Evolutionary conservation across 257 asterid species (phyloP).

Genomic region (Ballota nigra): DNA sequence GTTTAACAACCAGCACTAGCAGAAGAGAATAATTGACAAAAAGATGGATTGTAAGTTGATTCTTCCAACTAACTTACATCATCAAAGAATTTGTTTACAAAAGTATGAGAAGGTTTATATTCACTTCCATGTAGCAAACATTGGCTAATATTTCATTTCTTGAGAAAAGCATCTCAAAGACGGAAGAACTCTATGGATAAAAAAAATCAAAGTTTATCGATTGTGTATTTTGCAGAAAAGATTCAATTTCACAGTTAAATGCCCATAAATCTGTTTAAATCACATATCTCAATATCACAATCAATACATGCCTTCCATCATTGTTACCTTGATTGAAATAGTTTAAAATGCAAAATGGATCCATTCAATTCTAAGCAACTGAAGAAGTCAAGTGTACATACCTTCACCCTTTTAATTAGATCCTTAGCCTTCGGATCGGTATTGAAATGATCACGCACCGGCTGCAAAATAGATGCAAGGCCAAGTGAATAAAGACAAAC

Average conservation of each 20-base stretch:
- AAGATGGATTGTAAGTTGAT: neutral
- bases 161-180: neutral
- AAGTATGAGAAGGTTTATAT: neutral
- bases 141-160: neutral
- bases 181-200: neutral
- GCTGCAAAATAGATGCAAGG: conserved; percentile 42
- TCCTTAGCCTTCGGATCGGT: conserved; percentile 64
- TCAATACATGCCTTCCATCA: neutral
- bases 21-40: neutral
- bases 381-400: conserved; percentile 24
- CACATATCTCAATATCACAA: neutral
- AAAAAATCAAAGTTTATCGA: neutral
- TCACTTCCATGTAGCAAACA: neutral
- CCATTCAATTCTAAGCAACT: neutral
- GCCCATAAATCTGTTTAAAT: neutral
- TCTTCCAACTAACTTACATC: neutral
- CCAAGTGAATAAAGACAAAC: neutral
- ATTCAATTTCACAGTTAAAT: neutral
- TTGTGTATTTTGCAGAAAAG: neutral
- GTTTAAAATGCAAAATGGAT: neutral
- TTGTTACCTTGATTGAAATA: neutral
- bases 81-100: neutral
- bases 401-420: conserved; percentile 72
- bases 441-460: conserved; percentile 80
- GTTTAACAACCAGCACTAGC: neutral